Evolutionary conservation across 108 stramenopile genomes (phyloP).

Genomic region (Pseudonitzschia pungens): DNA sequence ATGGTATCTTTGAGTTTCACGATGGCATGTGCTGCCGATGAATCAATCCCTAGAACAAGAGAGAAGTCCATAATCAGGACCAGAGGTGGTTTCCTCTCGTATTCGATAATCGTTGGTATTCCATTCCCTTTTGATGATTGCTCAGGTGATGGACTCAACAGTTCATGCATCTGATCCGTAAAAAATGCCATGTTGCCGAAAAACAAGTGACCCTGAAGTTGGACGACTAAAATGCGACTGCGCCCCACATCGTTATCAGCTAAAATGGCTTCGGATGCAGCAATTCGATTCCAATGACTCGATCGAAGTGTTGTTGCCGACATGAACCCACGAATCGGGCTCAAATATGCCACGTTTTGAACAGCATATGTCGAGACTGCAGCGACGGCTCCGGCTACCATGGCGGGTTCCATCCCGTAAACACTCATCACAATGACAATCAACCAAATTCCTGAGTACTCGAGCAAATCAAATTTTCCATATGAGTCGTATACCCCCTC

Average conservation of each 20-base stretch:
- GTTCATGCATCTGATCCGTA: constrained; percentile 14
- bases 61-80: constrained; percentile 70
- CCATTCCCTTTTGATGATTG: constrained; percentile 35
- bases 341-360: constrained; percentile 53
- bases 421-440: constrained; percentile 72
- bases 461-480: constrained; percentile 59
- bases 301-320: constrained; percentile 60
- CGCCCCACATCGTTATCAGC: constrained; percentile 43
- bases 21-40: constrained; percentile 67
- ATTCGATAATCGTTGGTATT: constrained; percentile 24
- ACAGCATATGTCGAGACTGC: constrained; percentile 62
- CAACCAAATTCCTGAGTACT: constrained; percentile 58
- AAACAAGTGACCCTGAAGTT: constrained; percentile 44
- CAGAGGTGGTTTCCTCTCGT: constrained; percentile 25
- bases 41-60: constrained; percentile 67
- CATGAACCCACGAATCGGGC: constrained; percentile 70
- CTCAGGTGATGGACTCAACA: constrained; percentile 29
- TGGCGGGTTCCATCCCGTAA: constrained; percentile 68
- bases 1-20: constrained; percentile 57
- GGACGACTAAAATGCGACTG: constrained; percentile 53
- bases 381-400: constrained; percentile 63
- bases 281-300: constrained; percentile 48
- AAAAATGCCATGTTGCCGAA: constrained; percentile 60
- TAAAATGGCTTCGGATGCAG: constrained; percentile 49
- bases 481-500: constrained; percentile 71